Base-by-base conservation (phyloP, 352 stramenopile genomes). In the Pythium sp. region DNA sequence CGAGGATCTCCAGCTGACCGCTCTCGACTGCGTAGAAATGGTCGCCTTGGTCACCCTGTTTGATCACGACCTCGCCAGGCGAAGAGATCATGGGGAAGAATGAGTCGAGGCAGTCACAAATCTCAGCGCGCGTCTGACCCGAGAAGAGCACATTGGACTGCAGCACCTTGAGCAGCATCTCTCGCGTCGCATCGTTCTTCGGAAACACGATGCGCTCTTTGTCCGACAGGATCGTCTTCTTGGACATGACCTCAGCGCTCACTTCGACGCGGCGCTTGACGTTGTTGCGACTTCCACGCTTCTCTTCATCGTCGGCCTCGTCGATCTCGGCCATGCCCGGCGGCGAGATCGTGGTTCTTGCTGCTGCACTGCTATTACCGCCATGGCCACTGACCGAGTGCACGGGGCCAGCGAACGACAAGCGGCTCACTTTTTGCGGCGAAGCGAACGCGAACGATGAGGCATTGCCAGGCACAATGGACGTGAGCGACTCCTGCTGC, bases 61-160 rank as follows among this genome's bases (percentile, higher is more conserved):
- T 72, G 60, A 94, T 92, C 30, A 93, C 82, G 1, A 84, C 47
- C 15, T 78, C 70, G 2, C 81, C 81, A 0, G 76, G 41, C 2
- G 72, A 65, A 5, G 72, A 76, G 11, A 76, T 73, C 74, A 89
- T 87, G 2, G 81, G 80, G 64, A 89, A 86, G 62, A 94, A 94
- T 1, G 86, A 79, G 58, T 92, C 84, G 30, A 94, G 80, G 54
- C 86, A 94, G 51, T 92, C 84, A 15, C 69, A 66, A 26, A 83
- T 72, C 68, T 94, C 86, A 1, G 70, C 70, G 11, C 77, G 75
- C 12, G 83, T 83, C 26, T 85, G 77, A 0, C 86, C 84, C 38
- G 85, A 76, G 65, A 94, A 92, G 20, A 94, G 67, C 8, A 94
- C 81, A 58, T 94, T 94, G 8, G 81, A 89, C 69, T 86, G 84